Conservation (phyloP, 2,329 filamentous ascomycete genomes). For the Aureobasidium vineae region DNA sequence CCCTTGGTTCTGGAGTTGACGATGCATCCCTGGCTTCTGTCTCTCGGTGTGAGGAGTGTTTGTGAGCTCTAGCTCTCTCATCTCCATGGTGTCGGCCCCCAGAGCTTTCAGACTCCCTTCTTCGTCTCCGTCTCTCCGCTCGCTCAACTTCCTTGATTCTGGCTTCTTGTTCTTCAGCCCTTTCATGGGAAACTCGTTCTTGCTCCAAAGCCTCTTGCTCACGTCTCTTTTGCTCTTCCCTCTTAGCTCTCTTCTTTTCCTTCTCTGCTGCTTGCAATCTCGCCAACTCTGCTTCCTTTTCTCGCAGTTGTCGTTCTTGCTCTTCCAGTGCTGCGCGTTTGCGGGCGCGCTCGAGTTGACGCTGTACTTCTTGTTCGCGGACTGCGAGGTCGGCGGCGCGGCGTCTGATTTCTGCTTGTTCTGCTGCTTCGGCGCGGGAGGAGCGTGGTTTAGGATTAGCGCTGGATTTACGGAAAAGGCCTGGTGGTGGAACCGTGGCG, state of each 20-base stretch:
- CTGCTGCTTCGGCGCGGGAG: not conserved
- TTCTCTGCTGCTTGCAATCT: not conserved
- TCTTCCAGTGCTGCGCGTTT: not conserved
- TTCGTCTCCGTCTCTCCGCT: not conserved
- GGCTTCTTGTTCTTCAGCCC: not conserved
- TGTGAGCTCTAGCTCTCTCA: not conserved
- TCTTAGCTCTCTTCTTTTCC: not conserved
- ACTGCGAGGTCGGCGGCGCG: slow-evolving; percentile 1
- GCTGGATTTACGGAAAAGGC: not conserved
- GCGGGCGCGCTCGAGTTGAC: not conserved
- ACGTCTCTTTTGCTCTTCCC: not conserved
- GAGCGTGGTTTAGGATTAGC: not conserved
- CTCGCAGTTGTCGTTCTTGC: not conserved
- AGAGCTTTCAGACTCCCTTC: not conserved
- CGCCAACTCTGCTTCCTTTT: not conserved
- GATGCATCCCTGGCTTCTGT: not conserved
- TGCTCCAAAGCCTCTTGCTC: not conserved
- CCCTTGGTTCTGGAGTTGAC: not conserved
- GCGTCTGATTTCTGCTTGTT: slow-evolving; percentile 5
- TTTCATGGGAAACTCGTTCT: not conserved
- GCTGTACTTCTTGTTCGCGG: not conserved
- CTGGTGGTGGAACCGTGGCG: not conserved
- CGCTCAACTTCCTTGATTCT: not conserved
- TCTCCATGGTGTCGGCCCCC: not conserved
- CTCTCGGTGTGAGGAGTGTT: not conserved